A percentile compares a stretch with the other conserved stretches of the same genome.
Conservation (phyloP, 2,329 filamentous ascomycete species). For the Pseudocercospora fuligena region DNA sequence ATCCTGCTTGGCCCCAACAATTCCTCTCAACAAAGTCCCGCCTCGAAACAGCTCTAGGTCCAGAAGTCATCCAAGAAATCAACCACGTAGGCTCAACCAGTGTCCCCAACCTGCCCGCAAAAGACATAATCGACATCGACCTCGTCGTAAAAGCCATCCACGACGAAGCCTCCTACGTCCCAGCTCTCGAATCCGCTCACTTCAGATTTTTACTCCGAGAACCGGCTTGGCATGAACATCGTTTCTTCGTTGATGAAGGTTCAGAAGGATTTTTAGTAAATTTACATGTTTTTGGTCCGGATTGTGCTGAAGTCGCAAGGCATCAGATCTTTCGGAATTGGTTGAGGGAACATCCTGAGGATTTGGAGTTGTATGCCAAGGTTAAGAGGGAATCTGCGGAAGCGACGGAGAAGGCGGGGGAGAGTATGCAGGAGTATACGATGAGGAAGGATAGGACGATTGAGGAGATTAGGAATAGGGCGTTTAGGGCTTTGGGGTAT, state of each 20-base stretch:
- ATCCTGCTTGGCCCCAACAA: constrained; percentile 45
- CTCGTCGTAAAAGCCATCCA: constrained; percentile 49
- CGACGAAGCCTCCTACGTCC: constrained; percentile 51
- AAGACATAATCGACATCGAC: constrained; percentile 60
- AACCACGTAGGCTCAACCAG: constrained; percentile 58
- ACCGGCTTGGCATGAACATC: constrained; percentile 55
- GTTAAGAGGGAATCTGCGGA: constrained; percentile 46
- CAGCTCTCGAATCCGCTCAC: constrained; percentile 49
- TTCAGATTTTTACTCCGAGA: constrained; percentile 56
- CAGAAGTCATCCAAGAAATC: constrained; percentile 41
- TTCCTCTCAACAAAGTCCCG: constrained; percentile 42
- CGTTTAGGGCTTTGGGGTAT: constrained; percentile 32
- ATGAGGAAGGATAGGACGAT: constrained; percentile 49
- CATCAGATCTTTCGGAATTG: constrained; percentile 55
- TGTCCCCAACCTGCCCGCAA: constrained; percentile 56
- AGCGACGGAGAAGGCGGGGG: constrained; percentile 8
- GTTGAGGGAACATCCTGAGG: constrained; percentile 46
- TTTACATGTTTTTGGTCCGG: constrained; percentile 56
- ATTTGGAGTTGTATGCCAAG: constrained; percentile 48
- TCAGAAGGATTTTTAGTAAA: constrained; percentile 48
- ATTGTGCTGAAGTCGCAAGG: constrained; percentile 48
- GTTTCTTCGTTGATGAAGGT: constrained; percentile 46
- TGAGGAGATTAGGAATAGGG: constrained; percentile 45
- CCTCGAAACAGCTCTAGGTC: constrained; percentile 46
- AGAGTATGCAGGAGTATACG: constrained; percentile 44